Conservation (phyloP, 2,329 filamentous ascomycete species). For the Colletotrichum navitas region DNA sequence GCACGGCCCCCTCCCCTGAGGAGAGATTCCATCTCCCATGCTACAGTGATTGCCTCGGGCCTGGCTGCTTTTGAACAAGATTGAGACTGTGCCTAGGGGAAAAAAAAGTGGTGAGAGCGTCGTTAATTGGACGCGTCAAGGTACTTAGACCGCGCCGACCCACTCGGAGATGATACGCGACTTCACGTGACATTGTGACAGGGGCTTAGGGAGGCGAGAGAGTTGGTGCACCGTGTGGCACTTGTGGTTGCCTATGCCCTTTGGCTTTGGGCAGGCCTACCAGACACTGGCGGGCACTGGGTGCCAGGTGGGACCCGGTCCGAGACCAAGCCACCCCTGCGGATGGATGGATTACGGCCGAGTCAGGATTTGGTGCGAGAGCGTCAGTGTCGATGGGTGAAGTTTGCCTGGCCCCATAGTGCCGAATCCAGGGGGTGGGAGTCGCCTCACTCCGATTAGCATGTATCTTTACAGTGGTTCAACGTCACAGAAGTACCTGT, state of each 20-base stretch:
- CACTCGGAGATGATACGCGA: neutral
- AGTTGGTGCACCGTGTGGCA: neutral
- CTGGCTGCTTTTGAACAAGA: slow-evolving; percentile 23
- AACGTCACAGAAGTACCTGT: slow-evolving; percentile 18
- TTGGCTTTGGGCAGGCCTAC: neutral
- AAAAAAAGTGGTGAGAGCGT: slow-evolving; percentile 35
- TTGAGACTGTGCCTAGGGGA: slow-evolving; percentile 20
- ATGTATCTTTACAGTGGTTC: slow-evolving; percentile 16
- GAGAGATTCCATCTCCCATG: slow-evolving; percentile 15
- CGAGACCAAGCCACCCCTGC: slow-evolving; percentile 25
- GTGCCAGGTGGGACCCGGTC: slow-evolving; percentile 14
- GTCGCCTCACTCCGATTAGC: neutral
- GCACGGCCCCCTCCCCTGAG: slow-evolving; percentile 32
- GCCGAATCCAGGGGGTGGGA: slow-evolving; percentile 23
- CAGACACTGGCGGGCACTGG: slow-evolving; percentile 29
- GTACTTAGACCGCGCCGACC: neutral
- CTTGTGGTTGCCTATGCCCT: slow-evolving; percentile 26
- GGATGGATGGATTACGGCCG: slow-evolving; percentile 32
- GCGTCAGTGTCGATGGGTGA: neutral
- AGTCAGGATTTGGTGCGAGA: slow-evolving; percentile 12
- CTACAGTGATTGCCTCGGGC: slow-evolving; percentile 31
- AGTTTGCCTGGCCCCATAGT: slow-evolving; percentile 1
- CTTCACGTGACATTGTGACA: slow-evolving; percentile 18
- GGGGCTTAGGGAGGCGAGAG: neutral
- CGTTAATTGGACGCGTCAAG: slow-evolving; percentile 39